A percentile compares a stretch with the other conserved stretches of the same genome.
phyloP scores from a whole-genome alignment of 768 basidiomycete species.

The Mycena filopes region DNA sequence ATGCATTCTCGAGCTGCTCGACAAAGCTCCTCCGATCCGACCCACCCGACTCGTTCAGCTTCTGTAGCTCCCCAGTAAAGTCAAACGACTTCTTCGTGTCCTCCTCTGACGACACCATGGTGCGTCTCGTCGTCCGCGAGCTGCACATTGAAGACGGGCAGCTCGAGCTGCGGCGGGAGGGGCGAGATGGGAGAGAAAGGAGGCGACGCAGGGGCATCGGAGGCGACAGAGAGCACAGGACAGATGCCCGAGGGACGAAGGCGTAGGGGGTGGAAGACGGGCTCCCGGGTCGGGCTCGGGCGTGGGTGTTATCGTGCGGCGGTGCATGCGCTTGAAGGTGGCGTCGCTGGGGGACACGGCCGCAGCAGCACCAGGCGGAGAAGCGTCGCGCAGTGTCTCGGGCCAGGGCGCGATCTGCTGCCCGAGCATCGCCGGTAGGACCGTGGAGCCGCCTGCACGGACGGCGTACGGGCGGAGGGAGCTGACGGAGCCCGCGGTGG shows the following conservation, averaged over 20 bases:
- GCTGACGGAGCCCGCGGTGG: slow-evolving; percentile 50
- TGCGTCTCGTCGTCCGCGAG: slow-evolving; percentile 59
- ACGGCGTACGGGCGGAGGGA: slow-evolving; percentile 64
- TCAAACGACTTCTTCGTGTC: slow-evolving; percentile 86
- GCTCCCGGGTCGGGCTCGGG: slow-evolving; percentile 69
- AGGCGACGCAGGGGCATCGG: slow-evolving; percentile 34
- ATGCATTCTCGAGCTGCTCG: slow-evolving; percentile 74
- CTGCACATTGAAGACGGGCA: slow-evolving; percentile 55
- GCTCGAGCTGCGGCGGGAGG: slow-evolving; percentile 35
- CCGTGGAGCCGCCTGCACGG: slow-evolving; percentile 35
- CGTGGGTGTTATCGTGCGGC: slow-evolving; percentile 65
- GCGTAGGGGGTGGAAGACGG: slow-evolving; percentile 67
- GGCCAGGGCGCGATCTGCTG: slow-evolving; percentile 76
- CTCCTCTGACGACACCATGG: slow-evolving; percentile 58
- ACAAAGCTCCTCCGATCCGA: slow-evolving; percentile 81
- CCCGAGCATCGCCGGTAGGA: slow-evolving; percentile 48
- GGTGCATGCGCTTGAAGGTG: slow-evolving; percentile 55
- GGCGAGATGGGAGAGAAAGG: slow-evolving; percentile 41
- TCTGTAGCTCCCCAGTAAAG: slow-evolving; percentile 82
- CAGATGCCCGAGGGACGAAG: slow-evolving; percentile 31
- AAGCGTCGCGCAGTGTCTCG: slow-evolving; percentile 42
- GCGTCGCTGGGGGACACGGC: slow-evolving; percentile 23
- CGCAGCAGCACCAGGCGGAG: slow-evolving; percentile 38
- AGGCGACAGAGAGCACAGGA: slow-evolving; percentile 3
- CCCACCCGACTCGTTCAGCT: slow-evolving; percentile 74